Evolutionary conservation across 1,139 yeast species (phyloP).

Genomic region (Zygoascus hellenicus): DNA sequence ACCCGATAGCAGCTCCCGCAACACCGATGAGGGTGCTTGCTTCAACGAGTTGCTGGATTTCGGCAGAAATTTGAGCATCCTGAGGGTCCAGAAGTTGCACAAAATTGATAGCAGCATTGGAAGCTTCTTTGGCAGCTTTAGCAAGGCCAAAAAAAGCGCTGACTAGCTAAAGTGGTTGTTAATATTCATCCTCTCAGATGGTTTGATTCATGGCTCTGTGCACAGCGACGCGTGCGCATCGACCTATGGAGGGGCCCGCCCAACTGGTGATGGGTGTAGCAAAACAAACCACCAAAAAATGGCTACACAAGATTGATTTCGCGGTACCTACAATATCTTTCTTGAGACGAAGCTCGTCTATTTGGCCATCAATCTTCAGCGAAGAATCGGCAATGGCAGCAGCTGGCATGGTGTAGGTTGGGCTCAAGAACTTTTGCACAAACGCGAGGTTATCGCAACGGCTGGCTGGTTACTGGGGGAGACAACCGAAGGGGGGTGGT

Average conservation of each 20-base stretch:
- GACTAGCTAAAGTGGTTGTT: conserved; percentile 42
- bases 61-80: conserved; percentile 8
- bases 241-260: not conserved
- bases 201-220: not conserved
- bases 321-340: conserved; percentile 23
- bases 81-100: conserved; percentile 40
- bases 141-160: conserved; percentile 74
- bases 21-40: conserved; percentile 8
- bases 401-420: conserved; percentile 6
- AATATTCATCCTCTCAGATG: too few species aligned
- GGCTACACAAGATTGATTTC: too few species aligned
- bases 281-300: not conserved
- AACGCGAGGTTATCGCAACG: not conserved
- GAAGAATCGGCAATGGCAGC: not conserved
- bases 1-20: not conserved
- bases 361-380: conserved; percentile 7
- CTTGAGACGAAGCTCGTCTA: conserved; percentile 17
- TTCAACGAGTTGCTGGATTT: conserved; percentile 13
- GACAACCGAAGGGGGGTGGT: not conserved
- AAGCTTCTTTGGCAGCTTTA: conserved; percentile 75
- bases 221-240: not conserved
- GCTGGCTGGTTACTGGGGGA: not conserved
- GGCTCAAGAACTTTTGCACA: not conserved
- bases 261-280: not conserved
- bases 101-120: conserved; percentile 69